Percentiles rank a stretch among this genome's conserved stretches.
Evolutionary conservation across 169 alveolate species (phyloP).

Genomic region (Eimeria falciformis): DNA sequence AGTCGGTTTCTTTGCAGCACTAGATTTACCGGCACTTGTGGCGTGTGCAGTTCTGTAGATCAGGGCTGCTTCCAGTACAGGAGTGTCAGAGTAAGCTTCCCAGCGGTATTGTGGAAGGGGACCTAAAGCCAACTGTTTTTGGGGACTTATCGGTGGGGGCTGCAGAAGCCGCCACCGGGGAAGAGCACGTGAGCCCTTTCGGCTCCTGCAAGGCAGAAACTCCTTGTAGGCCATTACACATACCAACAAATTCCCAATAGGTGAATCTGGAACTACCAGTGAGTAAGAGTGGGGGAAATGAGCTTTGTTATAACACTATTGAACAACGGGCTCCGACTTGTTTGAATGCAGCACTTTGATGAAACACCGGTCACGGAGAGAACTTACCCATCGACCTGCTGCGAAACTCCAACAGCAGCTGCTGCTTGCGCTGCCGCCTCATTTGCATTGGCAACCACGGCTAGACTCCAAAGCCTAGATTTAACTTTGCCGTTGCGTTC

Average conservation of each 20-base stretch:
- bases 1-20: background rate
- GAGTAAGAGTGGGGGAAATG: too few relatives aligned
- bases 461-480: conserved; percentile 8
- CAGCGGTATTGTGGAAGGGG: background rate
- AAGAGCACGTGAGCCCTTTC: background rate
- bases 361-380: too few relatives aligned
- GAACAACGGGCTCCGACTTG: too few relatives aligned
- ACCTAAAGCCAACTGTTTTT: too few relatives aligned
- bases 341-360: too few relatives aligned
- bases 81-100: background rate
- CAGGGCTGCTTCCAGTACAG: background rate
- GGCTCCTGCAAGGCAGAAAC: background rate
- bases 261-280: too few relatives aligned
- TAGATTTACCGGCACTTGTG: background rate
- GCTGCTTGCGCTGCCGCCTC: conserved; percentile 30
- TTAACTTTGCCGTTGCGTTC: background rate
- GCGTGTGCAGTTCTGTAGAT: background rate
- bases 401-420: conserved; percentile 32
- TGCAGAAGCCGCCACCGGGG: background rate
- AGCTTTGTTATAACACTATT: too few relatives aligned
- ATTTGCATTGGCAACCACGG: background rate
- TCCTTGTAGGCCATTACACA: background rate
- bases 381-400: background rate
- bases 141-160: too few relatives aligned
- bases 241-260: too few relatives aligned